Percentiles rank a stretch among this genome's conserved stretches.
These are phyloP conservation scores for Exophiala xenobiotica DNA, from an alignment of 2,329 filamentous ascomycete species.

Conservation along the genomic window DNA sequence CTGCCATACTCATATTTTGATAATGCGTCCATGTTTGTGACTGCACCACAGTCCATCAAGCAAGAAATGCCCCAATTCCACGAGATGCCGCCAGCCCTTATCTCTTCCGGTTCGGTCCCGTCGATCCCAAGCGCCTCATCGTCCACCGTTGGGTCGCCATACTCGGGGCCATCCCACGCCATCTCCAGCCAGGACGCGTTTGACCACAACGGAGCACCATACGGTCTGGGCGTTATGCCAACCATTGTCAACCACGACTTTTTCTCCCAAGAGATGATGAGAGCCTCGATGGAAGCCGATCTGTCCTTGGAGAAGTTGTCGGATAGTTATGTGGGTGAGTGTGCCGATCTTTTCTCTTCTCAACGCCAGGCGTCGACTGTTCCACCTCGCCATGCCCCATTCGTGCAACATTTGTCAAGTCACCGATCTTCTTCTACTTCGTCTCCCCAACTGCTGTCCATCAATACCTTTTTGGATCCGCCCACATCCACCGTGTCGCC, in stretches of 20 bases:
- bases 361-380: conserved; percentile 26
- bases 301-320: conserved; percentile 45
- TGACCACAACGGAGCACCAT: conserved; percentile 44
- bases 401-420: conserved; percentile 21
- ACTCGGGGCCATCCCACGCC: conserved; percentile 60
- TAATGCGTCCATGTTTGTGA: conserved; percentile 21
- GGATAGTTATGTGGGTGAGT: conserved; percentile 49
- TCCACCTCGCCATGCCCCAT: conserved; percentile 22
- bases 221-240: conserved; percentile 61
- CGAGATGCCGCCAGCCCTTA: conserved; percentile 55
- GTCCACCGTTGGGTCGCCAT: conserved; percentile 66
- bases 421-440: conserved; percentile 14
- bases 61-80: conserved; percentile 24
- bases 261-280: conserved; percentile 39
- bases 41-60: conserved; percentile 19
- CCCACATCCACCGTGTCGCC: conserved; percentile 7
- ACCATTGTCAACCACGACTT: conserved; percentile 62
- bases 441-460: conserved; percentile 17
- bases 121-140: conserved; percentile 60
- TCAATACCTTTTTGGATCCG: conserved; percentile 17
- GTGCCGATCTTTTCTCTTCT: conserved; percentile 39
- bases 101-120: conserved; percentile 60
- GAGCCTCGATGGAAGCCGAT: conserved; percentile 45
- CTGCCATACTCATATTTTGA: conserved; percentile 27
- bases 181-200: conserved; percentile 56